phyloP scores from a whole-genome alignment of 2,329 filamentous ascomycete genomes.

The Ampelomyces quisqualis region DNA sequence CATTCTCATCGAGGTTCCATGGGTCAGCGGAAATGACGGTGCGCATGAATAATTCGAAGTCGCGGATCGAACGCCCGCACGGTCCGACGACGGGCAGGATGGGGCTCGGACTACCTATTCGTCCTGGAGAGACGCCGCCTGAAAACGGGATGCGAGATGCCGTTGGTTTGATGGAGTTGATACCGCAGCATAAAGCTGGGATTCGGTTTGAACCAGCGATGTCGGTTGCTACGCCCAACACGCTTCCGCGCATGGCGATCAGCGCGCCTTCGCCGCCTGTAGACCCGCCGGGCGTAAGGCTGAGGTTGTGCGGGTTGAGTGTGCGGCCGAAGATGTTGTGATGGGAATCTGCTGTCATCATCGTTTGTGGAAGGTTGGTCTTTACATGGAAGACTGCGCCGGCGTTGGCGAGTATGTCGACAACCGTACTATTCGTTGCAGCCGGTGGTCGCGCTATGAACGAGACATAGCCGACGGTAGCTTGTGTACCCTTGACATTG shows the following conservation, averaged over 20 bases:
- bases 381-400: constrained; percentile 57
- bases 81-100: constrained; percentile 49
- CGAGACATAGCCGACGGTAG: constrained; percentile 60
- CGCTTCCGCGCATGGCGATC: constrained; percentile 58
- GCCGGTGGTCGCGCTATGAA: constrained; percentile 39
- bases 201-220: constrained; percentile 68
- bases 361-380: constrained; percentile 55
- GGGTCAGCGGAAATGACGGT: constrained; percentile 45
- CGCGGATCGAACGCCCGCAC: constrained; percentile 46
- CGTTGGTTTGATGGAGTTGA: constrained; percentile 55
- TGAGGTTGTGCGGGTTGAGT: constrained; percentile 63
- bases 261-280: constrained; percentile 66
- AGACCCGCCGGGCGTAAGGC: constrained; percentile 63
- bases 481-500: constrained; percentile 59
- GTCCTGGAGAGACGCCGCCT: constrained; percentile 30
- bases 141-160: constrained; percentile 53
- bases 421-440: constrained; percentile 37
- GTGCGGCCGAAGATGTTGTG: constrained; percentile 65
- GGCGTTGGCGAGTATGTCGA: constrained; percentile 39
- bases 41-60: constrained; percentile 47
- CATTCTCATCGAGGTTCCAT: constrained; percentile 50
- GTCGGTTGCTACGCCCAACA: constrained; percentile 65
- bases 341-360: constrained; percentile 54
- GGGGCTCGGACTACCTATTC: constrained; percentile 30
- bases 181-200: constrained; percentile 71